Evolutionary conservation across 306 rosid genomes (phyloP), one percentile per base, ranked within the genome.

Genomic region (Ormosia emarginata): DNA sequence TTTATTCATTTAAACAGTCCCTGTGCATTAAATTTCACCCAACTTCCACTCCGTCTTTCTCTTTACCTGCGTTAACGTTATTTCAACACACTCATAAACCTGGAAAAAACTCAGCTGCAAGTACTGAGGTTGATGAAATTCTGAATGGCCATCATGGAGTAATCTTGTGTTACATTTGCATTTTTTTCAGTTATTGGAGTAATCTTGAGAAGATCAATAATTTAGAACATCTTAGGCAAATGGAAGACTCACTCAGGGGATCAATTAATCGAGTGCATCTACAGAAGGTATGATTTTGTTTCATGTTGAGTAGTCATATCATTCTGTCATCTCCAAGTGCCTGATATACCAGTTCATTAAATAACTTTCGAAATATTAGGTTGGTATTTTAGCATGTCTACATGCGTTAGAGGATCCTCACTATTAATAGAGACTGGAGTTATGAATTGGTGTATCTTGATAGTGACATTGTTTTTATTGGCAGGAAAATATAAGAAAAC

Each of bases 401-500:
- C 14, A 7, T 40, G 4, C 76, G 32, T 8, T 50, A 32, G 47
- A 40, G 5, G 17, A 70, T 80, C 15, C 10, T 46, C 10, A 34
- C 58, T 17, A 71, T 15, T 61, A 67, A 53, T 30, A 40, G 65
- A 58, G 14, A 13, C 76, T 58, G 10, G 10, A 59, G 7, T 32
- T 30, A 61, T 59, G 34, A 68, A 32, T 47, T 52, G 44, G 33
- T 37, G 33, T 70, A 40, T 64, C 69, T 40, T 52, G 39, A 32
- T 49, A 24, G n/a, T 69, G 24, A 77, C 84, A 80, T 69, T 67
- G 56, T 58, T 70, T 81, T 64, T 15, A 70, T 81, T 77, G 40
- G 66, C 82, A 93, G 95, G 92, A 91, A 79, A 88, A 81, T 81
- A 77, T 89, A 17, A 89, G 89, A 75, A 88, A 89, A 68, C 90